Evolutionary conservation across 768 basidiomycete genomes (phyloP), one percentile per base, ranked within the genome.

Genomic region (Termitomyces titanicus): DNA sequence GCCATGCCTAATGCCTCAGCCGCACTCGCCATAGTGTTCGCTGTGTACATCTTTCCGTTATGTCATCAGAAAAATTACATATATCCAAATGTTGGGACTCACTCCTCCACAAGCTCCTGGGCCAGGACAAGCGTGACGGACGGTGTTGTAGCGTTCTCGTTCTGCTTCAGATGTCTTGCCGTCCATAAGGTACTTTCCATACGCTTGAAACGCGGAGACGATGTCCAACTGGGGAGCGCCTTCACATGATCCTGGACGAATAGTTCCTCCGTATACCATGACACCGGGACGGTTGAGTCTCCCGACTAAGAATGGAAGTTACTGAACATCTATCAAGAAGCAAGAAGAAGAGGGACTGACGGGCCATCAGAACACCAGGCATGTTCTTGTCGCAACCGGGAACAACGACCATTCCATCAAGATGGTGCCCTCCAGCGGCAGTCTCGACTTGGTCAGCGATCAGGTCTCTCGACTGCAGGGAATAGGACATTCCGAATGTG

Each of bases 331-430:
- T 55, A 63, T 59, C 55, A 59, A 38, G 56, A 47, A 48, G 50
- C 47, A 45, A 53, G 49, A 54, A 47, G 34, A 51, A 54, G 52
- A 39, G 44, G 33, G 34, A 64, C 90, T 74, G 64, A 93, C 92
- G 83, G 46, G 94, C 97, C 82, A 99, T 99, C 63, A 98, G 78
- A 35, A 97, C 95, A 58, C 97, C 97, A n/a, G 97, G 97, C 96
- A 99, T 98, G 74, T 99, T 99, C 76, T 99, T 99, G 78, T 99
- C 96, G 68, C 94, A 98, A 38, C 95, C 97, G 20, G 97, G 97
- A 51, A 99, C 79, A 56, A 93, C 94, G 37, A 98, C 93, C 89
- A 97, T 92, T 38, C 94, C 97, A 65, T 98, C 97, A 13, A 99
- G 83, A 85, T 95, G 97, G 68, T 99, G 97, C 5, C 96, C 97